Evolutionary conservation across 768 basidiomycete species (phyloP).

Genomic region (Amanita phalloides): DNA sequence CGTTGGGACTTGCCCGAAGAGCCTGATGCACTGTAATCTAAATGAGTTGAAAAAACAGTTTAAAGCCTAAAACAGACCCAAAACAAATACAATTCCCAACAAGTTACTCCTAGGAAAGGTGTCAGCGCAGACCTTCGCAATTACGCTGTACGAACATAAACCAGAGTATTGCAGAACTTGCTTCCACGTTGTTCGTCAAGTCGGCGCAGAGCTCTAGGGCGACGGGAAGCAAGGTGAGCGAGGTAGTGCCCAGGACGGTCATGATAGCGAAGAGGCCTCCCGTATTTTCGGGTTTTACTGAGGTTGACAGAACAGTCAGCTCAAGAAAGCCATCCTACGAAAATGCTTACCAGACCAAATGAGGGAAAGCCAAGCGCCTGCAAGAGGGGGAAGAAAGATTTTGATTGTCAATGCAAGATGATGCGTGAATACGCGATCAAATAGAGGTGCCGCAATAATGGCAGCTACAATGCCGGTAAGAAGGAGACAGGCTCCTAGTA

Average conservation of each 20-base stretch:
- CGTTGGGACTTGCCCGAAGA: constrained; percentile 48
- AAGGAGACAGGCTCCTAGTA: constrained; percentile 58
- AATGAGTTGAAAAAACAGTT: background rate
- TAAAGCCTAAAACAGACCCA: constrained; percentile 29
- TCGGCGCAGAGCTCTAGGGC: constrained; percentile 73
- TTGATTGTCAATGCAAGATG: constrained; percentile 53
- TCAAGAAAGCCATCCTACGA: too few species aligned
- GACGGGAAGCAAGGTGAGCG: constrained; percentile 65
- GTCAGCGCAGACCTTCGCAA: background rate
- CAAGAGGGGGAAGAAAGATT: constrained; percentile 50
- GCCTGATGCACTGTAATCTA: constrained; percentile 45
- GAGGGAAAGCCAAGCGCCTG: constrained; percentile 55
- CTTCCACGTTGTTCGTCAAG: constrained; percentile 69
- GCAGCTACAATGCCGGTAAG: constrained; percentile 65
- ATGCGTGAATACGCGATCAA: constrained; percentile 76
- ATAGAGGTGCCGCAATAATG: constrained; percentile 57
- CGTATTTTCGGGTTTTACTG: constrained; percentile 53
- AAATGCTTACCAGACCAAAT: constrained; percentile 64
- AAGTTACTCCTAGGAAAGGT: constrained; percentile 44
- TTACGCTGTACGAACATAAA: constrained; percentile 36
- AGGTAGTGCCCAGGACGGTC: constrained; percentile 54
- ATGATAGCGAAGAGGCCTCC: constrained; percentile 56
- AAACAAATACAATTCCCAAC: constrained; percentile 48
- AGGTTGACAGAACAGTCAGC: constrained; percentile 15
- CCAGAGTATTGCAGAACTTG: constrained; percentile 70